Base-by-base conservation (phyloP, 2,329 filamentous ascomycete species). In the Aspergillus fructus region DNA sequence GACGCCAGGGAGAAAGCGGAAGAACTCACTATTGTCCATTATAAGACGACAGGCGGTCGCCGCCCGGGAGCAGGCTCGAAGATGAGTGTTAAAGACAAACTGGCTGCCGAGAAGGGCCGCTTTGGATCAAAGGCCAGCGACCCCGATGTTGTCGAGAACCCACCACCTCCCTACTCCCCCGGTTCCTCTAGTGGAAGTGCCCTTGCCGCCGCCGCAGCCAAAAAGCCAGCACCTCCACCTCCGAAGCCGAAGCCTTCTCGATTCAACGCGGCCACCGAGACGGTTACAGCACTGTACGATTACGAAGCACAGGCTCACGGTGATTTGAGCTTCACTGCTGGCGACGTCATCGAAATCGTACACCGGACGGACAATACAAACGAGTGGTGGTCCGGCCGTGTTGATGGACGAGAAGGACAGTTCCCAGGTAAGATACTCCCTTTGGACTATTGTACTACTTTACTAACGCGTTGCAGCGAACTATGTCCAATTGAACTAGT, bases 221-320 rank as follows among this genome's bases (percentile, higher is more conserved):
- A 87, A 37, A 89, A 89, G 69, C 79, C 80, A 41, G 81, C 84
- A 39, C 82, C 83, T 53, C 85, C 85, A 54, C 90, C 91, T 63
- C 90, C 93, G 1, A 94, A 86, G 69, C 82, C 90, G n/a, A 91
- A 96, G 79, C 92, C 93, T 3, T 87, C 83, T 46, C 82, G 86
- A 54, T 79, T 97, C 47, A 88, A 82, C 63, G 86, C 82, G 15
- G 85, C 89, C 0, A 83, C 84, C 0, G 93, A 97, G 74, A 93
- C 85, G 0, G 92, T 89, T 34, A 97, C 92, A 3, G 94, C 94
- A 7, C 77, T 99, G 60, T 99, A 97, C 75, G 94, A 97, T 71
- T 99, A 96, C 70, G 91, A 96, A 61, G 94, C 94, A 5, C 93
- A 97, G 72, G 93, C 93, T 1, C 92, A 96, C 62, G 93, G 93